A percentile compares a stretch with the other conserved stretches of the same genome.
Conservation (phyloP, 768 basidiomycete genomes). For the Leccinellum luteum region DNA sequence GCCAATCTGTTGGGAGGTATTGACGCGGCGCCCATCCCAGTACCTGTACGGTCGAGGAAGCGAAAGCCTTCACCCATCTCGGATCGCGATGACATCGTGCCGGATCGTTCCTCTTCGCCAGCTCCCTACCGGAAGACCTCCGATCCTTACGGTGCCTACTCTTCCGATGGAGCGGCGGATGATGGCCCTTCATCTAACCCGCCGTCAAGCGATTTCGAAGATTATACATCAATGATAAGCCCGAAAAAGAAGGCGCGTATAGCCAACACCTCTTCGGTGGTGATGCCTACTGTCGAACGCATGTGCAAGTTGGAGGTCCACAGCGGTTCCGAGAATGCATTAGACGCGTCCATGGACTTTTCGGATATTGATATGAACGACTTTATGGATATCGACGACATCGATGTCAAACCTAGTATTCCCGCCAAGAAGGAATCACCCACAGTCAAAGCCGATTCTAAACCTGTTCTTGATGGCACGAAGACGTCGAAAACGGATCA, state of each 20-base stretch:
- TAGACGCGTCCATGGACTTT: conserved; percentile 50
- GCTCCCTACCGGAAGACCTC: conserved; percentile 34
- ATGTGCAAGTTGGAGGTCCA: conserved; percentile 60
- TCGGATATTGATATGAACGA: conserved; percentile 58
- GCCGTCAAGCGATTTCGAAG: conserved; percentile 54
- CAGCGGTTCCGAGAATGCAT: conserved; percentile 45
- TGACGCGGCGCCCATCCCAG: conserved; percentile 47
- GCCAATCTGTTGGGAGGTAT: conserved; percentile 71
- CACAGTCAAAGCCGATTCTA: conserved; percentile 9
- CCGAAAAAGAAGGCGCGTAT: conserved; percentile 64
- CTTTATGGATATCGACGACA: conserved; percentile 59
- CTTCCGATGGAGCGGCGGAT: conserved; percentile 33
- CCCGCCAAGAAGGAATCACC: conserved; percentile 21
- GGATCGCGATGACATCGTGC: conserved; percentile 33
- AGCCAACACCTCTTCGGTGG: conserved; percentile 38
- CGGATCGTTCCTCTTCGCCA: conserved; percentile 38
- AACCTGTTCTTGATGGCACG: conserved; percentile 4
- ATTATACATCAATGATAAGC: conserved; percentile 47
- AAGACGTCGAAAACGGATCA: conserved; percentile 43
- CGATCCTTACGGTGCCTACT: conserved; percentile 35
- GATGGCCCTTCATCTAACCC: conserved; percentile 21
- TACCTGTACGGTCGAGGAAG: conserved; percentile 47
- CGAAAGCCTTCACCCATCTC: conserved; percentile 61
- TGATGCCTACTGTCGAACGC: conserved; percentile 56
- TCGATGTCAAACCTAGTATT: conserved; percentile 43